Evolutionary conservation across 1,284 basidiomycete genomes (phyloP).

Genomic region (Puccinia horiana): DNA sequence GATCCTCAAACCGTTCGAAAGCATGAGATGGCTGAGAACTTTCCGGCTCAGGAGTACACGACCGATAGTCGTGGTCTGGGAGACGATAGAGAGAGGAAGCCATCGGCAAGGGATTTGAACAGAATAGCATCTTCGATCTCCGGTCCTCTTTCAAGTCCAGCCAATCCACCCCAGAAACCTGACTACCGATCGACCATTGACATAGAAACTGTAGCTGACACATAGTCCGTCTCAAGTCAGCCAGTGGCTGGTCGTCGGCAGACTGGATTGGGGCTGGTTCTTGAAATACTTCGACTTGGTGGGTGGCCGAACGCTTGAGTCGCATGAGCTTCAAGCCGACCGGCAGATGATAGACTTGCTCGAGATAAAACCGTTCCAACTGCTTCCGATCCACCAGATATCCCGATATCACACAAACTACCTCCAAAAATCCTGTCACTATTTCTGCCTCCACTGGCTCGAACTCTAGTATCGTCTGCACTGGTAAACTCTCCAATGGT

Average conservation of each 20-base stretch:
- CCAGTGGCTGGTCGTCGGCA: constrained; percentile 57
- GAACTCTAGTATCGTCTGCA: constrained; percentile 25
- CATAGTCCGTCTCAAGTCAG: constrained; percentile 68
- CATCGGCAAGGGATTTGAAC: constrained; percentile 12
- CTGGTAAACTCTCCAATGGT: constrained; percentile 9
- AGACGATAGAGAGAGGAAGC: constrained; percentile 3
- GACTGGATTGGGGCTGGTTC: constrained; percentile 59
- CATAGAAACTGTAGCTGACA: constrained; percentile 66
- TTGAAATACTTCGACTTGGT: not conserved
- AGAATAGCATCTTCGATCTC: constrained; percentile 46
- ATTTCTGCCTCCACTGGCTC: not conserved
- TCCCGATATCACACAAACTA: constrained; percentile 20
- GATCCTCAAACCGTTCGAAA: not conserved
- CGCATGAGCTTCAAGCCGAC: not conserved
- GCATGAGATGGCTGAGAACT: not conserved
- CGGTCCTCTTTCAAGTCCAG: not conserved
- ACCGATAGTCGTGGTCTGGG: not conserved
- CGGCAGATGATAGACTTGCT: not conserved
- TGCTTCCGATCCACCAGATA: not conserved
- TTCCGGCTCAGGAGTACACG: not conserved
- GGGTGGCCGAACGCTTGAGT: not conserved
- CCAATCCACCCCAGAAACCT: constrained; percentile 12
- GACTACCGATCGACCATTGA: constrained; percentile 48
- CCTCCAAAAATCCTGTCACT: not conserved
- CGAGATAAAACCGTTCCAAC: not conserved